Conservation (phyloP, 805 yeast species). For the Kodamaea hsintzibuensis region DNA sequence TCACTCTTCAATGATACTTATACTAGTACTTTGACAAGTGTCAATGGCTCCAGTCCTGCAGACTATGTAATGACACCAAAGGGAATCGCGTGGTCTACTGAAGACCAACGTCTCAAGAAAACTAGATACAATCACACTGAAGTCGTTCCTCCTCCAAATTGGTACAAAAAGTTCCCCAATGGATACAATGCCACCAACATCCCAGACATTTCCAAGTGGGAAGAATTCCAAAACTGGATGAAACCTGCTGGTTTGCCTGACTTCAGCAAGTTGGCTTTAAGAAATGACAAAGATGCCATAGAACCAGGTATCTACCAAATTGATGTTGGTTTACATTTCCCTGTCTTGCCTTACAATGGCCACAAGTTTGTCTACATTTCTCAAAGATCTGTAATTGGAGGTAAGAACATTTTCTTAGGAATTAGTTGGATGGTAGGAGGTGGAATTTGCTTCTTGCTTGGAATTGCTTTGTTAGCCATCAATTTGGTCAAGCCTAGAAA, state of each 20-base stretch:
- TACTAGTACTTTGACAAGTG: conserved; percentile 31
- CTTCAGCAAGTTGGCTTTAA: conserved; percentile 51
- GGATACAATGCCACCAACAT: conserved; percentile 45
- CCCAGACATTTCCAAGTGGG: conserved; percentile 46
- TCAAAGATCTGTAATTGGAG: conserved; percentile 74
- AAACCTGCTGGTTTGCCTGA: conserved; percentile 42
- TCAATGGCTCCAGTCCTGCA: conserved; percentile 32
- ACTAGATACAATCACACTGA: conserved; percentile 39
- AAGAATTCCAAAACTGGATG: conserved; percentile 50
- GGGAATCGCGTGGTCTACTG: conserved; percentile 45
- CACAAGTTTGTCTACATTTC: conserved; percentile 65
- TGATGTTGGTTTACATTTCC: conserved; percentile 74
- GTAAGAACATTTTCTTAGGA: conserved; percentile 73
- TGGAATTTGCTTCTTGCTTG: conserved; percentile 61
- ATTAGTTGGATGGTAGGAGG: conserved; percentile 76
- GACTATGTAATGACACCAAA: conserved; percentile 37
- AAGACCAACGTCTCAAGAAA: conserved; percentile 41
- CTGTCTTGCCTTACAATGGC: conserved; percentile 68
- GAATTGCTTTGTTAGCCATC: conserved; percentile 50
- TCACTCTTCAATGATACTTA: conserved; percentile 77
- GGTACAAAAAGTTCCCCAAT: conserved; percentile 43
- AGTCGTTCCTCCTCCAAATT: conserved; percentile 47
- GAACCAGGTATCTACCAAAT: conserved; percentile 63
- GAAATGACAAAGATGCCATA: conserved; percentile 59
- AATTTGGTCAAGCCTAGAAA: conserved; percentile 68